Conservation (phyloP, 2,329 filamentous ascomycete species). For the Beauveria medogensis region DNA sequence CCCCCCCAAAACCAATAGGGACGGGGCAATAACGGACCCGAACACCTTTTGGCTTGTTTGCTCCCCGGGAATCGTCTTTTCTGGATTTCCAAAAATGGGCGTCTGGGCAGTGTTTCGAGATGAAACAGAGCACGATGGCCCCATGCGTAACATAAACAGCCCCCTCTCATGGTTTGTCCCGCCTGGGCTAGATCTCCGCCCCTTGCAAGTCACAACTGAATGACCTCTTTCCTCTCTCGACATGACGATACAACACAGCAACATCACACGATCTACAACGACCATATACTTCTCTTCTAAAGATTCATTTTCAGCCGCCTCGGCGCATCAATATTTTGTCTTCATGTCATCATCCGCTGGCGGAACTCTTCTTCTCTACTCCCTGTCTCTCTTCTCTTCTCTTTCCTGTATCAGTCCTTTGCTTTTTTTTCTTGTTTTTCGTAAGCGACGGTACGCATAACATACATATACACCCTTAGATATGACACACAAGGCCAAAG, state of each 20-base stretch:
- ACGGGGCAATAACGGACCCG: neutral
- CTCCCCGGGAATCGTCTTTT: neutral
- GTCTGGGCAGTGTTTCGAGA: slow-evolving; percentile 9
- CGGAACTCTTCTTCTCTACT: neutral
- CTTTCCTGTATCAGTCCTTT: neutral
- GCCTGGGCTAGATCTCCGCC: neutral
- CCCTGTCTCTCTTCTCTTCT: neutral
- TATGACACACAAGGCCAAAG: neutral
- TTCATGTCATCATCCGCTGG: slow-evolving; percentile 2
- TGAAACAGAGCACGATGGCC: slow-evolving; percentile 2
- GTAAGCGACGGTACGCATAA: neutral
- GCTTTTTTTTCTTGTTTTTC: neutral
- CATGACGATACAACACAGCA: neutral
- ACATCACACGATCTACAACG: neutral
- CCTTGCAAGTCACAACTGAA: neutral
- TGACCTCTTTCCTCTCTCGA: neutral
- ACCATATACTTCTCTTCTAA: neutral
- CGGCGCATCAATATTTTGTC: neutral
- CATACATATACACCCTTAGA: neutral
- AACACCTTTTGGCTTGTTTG: neutral
- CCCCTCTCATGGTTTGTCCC: neutral
- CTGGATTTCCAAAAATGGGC: neutral
- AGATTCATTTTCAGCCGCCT: neutral
- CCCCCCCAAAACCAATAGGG: neutral
- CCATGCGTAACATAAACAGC: neutral